Evolutionary conservation across 164 flowering plant species (phyloP).

Genomic region (Tinospora cordifolia): DNA sequence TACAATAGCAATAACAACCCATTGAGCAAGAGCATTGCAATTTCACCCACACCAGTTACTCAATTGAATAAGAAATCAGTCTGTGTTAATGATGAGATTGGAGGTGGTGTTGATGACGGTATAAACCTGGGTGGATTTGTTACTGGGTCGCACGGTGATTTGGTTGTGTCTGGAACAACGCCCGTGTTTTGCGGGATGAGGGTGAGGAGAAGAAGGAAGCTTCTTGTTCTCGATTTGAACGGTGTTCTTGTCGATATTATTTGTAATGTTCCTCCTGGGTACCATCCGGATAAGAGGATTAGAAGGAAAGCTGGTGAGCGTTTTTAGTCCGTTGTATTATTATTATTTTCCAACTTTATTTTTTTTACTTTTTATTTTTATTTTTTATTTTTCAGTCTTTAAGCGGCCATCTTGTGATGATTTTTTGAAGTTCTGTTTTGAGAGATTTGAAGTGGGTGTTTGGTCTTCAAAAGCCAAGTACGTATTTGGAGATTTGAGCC

Average conservation of each 20-base stretch:
- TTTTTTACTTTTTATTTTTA: not conserved
- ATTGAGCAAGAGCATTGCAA: not conserved
- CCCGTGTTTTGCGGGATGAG: not conserved
- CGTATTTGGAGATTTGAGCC: not conserved
- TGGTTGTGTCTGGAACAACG: not conserved
- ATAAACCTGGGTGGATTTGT: not conserved
- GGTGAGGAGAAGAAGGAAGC: slow-evolving; percentile 29
- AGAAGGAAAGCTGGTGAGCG: slow-evolving; percentile 44
- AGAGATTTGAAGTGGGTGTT: slow-evolving; percentile 68
- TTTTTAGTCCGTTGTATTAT: not conserved
- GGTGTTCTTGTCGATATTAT: slow-evolving; percentile 65
- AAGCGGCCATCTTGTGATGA: slow-evolving; percentile 65
- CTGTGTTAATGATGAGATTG: not conserved
- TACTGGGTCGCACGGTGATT: not conserved
- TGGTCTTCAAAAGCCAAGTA: slow-evolving; percentile 82
- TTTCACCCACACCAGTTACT: not conserved
- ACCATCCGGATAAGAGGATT: slow-evolving; percentile 30
- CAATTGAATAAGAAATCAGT: not conserved
- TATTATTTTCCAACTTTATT: not conserved
- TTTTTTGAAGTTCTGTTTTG: slow-evolving; percentile 69
- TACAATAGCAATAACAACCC: not conserved
- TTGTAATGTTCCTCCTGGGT: slow-evolving; percentile 33
- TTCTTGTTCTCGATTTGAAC: slow-evolving; percentile 72
- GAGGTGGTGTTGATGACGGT: not conserved
- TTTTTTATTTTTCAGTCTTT: slow-evolving; percentile 38